Conservation (phyloP, 2,329 filamentous ascomycete species). For the Colletotrichum navitas region DNA sequence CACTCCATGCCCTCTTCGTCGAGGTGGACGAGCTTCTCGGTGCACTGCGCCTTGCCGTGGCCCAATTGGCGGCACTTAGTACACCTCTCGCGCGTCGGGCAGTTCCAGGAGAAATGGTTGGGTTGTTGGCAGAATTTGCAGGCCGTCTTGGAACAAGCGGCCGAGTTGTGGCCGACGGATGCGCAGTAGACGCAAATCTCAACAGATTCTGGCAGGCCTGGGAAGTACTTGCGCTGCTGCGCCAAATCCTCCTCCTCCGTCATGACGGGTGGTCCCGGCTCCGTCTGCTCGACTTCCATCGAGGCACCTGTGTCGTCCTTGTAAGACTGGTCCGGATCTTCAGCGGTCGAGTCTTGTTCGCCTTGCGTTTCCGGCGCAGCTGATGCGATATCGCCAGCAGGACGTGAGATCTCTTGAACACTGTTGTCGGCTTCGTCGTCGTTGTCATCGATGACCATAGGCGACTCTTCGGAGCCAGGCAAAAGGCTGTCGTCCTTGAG, state of each 20-base stretch:
- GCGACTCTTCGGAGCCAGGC: conserved; percentile 19
- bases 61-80: conserved; percentile 73
- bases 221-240: conserved; percentile 65
- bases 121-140: conserved; percentile 63
- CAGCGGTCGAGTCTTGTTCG: background rate
- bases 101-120: conserved; percentile 63
- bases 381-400: background rate
- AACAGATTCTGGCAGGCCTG: conserved; percentile 57
- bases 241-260: conserved; percentile 50
- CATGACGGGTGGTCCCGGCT: conserved; percentile 34
- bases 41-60: conserved; percentile 65
- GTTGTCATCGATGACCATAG: conserved; percentile 33
- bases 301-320: conserved; percentile 37
- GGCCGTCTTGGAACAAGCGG: conserved; percentile 58
- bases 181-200: conserved; percentile 67
- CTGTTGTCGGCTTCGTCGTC: conserved; percentile 35
- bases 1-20: conserved; percentile 70
- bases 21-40: conserved; percentile 66
- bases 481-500: conserved; percentile 31
- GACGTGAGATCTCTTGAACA: conserved; percentile 15
- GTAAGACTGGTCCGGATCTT: conserved; percentile 20
- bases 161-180: conserved; percentile 59
- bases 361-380: conserved; percentile 1
- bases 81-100: conserved; percentile 65
- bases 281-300: conserved; percentile 11